phyloP scores from a whole-genome alignment of 768 basidiomycete species.

The Tylopilus sp. region DNA sequence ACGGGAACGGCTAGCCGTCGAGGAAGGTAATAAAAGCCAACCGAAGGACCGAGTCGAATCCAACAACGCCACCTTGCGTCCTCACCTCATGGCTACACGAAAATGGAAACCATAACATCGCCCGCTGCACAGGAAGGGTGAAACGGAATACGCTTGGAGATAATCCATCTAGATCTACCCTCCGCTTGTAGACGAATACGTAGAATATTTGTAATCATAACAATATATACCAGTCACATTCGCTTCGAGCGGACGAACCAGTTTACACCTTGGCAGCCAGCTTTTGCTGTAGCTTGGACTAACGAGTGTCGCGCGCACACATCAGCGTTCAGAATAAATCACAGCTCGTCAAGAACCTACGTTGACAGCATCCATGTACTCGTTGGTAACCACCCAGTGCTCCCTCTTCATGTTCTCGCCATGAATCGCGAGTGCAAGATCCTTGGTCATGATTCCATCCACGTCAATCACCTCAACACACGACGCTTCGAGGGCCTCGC shows the following conservation, averaged over 20 bases:
- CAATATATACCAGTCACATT: constrained; percentile 13
- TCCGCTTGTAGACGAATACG: constrained; percentile 8
- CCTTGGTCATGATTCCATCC: constrained; percentile 96
- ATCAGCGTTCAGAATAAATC: constrained; percentile 11
- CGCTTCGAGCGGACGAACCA: neutral
- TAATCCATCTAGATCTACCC: constrained; percentile 20
- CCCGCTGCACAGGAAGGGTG: neutral
- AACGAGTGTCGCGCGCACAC: constrained; percentile 3
- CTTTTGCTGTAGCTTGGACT: constrained; percentile 47
- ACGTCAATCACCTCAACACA: constrained; percentile 90
- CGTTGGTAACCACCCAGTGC: constrained; percentile 95
- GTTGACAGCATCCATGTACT: constrained; percentile 91
- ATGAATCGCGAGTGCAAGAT: constrained; percentile 91
- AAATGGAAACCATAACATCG: neutral
- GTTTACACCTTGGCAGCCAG: constrained; percentile 29
- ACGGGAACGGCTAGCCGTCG: neutral
- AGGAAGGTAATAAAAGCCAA: neutral
- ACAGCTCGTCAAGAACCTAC: constrained; percentile 41
- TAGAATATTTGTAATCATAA: constrained; percentile 7
- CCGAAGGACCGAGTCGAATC: neutral
- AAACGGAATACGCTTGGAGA: constrained; percentile 17
- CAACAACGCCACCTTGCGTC: constrained; percentile 1
- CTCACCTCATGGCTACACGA: neutral
- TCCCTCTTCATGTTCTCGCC: constrained; percentile 89
- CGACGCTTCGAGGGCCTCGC: constrained; percentile 73